phyloP scores from a whole-genome alignment of 768 basidiomycete genomes.

The Boletellus ananiceps region DNA sequence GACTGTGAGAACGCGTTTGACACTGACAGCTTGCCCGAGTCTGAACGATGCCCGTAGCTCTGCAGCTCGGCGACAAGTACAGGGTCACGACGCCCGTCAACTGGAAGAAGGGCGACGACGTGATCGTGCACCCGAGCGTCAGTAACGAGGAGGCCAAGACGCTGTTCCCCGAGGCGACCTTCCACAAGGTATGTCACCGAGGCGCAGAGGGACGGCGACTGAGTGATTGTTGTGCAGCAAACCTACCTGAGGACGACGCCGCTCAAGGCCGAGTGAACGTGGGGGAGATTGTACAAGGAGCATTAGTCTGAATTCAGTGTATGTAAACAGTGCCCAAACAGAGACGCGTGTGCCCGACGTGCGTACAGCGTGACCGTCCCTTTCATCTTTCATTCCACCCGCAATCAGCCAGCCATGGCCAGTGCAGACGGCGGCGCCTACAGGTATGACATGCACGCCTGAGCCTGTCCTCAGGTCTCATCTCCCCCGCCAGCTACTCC shows the following conservation, averaged over 20 bases:
- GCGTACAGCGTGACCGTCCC: conserved; percentile 22
- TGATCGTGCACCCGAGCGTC: conserved; percentile 87
- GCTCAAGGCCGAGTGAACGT: conserved; percentile 25
- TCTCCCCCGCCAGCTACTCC: conserved; percentile 68
- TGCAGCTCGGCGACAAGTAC: conserved; percentile 88
- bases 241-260: conserved; percentile 87
- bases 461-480: conserved; percentile 20
- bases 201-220: not conserved
- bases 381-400: conserved; percentile 21
- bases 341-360: conserved; percentile 29
- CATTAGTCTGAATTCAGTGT: conserved; percentile 9
- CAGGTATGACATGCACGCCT: conserved; percentile 41
- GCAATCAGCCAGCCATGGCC: conserved; percentile 48
- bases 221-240: conserved; percentile 34
- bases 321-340: conserved; percentile 23
- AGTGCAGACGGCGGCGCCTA: conserved; percentile 80
- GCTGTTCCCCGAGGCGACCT: conserved; percentile 79
- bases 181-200: conserved; percentile 60
- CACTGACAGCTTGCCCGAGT: conserved; percentile 29
- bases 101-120: conserved; percentile 92
- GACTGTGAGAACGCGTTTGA: conserved; percentile 50
- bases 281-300: not conserved
- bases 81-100: conserved; percentile 87
- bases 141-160: conserved; percentile 85
- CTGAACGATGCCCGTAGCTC: conserved; percentile 40